Conservation (phyloP, 306 rosid species). For the Prunus mira region DNA sequence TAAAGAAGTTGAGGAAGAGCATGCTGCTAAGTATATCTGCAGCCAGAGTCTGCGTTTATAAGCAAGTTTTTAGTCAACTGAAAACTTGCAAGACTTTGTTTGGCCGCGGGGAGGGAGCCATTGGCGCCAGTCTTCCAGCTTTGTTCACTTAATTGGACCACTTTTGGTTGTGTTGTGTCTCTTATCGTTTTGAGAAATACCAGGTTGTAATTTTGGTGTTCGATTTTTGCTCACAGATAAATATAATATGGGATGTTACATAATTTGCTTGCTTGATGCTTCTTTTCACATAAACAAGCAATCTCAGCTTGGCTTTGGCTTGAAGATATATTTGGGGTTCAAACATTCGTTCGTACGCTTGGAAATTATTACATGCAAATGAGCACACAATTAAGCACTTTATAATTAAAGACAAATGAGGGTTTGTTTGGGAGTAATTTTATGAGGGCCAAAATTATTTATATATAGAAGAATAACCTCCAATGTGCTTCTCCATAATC, state of each 20-base stretch:
- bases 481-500: no score
- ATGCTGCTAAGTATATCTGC: slow-evolving; percentile 35
- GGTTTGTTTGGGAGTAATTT: no score
- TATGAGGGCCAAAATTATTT: no score
- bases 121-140: slow-evolving; percentile 37
- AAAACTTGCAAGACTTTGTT: slow-evolving; percentile 54
- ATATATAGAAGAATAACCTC: no score
- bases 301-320: background rate
- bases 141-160: slow-evolving; percentile 25
- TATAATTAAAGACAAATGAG: no score
- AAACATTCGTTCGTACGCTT: background rate
- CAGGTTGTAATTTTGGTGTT: background rate
- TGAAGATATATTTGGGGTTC: background rate
- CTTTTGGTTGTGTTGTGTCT: background rate
- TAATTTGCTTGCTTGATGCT: background rate
- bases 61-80: slow-evolving; percentile 41
- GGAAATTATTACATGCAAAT: no score
- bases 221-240: background rate
- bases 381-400: no score
- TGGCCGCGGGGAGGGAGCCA: slow-evolving; percentile 33
- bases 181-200: background rate
- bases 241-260: background rate
- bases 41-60: slow-evolving; percentile 45
- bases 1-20: slow-evolving; percentile 63
- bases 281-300: background rate